Conservation (phyloP, 352 stramenopile genomes). For the Plasmopara muralis region DNA sequence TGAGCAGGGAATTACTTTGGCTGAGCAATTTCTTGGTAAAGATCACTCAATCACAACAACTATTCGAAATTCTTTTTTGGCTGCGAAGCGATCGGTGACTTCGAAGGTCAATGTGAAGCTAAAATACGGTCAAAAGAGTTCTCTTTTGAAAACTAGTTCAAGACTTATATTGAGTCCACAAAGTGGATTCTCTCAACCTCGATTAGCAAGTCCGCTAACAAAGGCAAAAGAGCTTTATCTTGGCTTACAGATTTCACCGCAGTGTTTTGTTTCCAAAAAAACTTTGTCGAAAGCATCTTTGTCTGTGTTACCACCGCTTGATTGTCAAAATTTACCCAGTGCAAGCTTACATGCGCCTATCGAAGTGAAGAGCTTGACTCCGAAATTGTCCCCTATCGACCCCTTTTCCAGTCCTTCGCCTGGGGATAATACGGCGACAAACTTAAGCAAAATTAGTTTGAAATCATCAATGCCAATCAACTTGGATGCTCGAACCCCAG, state of each 20-base stretch:
- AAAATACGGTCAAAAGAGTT: slow-evolving; percentile 17
- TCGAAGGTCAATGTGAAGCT: slow-evolving; percentile 12
- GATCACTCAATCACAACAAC: slow-evolving; percentile 86
- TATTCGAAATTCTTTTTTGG: slow-evolving; percentile 85
- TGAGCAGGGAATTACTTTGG: slow-evolving; percentile 74
- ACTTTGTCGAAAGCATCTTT: slow-evolving; percentile 33
- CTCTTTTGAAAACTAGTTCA: neutral
- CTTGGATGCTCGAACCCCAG: slow-evolving; percentile 1
- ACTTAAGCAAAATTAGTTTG: slow-evolving; percentile 3
- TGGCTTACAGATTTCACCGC: slow-evolving; percentile 16
- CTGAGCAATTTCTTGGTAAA: slow-evolving; percentile 82
- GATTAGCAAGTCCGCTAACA: slow-evolving; percentile 40
- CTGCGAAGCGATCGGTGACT: slow-evolving; percentile 59
- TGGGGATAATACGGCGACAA: slow-evolving; percentile 10
- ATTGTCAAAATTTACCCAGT: slow-evolving; percentile 8
- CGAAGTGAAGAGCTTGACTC: slow-evolving; percentile 2
- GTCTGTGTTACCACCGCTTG: slow-evolving; percentile 38
- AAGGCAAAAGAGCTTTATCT: slow-evolving; percentile 33
- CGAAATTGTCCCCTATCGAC: slow-evolving; percentile 35
- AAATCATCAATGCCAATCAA: neutral
- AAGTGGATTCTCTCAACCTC: slow-evolving; percentile 13
- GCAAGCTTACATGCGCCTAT: slow-evolving; percentile 2
- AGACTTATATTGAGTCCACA: slow-evolving; percentile 37
- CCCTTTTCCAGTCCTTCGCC: slow-evolving; percentile 68
- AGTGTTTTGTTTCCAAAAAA: slow-evolving; percentile 49